These are phyloP conservation scores for Schizothecium vesticola DNA, from an alignment of 495 filamentous ascomycete species.

Conservation along the genomic window DNA sequence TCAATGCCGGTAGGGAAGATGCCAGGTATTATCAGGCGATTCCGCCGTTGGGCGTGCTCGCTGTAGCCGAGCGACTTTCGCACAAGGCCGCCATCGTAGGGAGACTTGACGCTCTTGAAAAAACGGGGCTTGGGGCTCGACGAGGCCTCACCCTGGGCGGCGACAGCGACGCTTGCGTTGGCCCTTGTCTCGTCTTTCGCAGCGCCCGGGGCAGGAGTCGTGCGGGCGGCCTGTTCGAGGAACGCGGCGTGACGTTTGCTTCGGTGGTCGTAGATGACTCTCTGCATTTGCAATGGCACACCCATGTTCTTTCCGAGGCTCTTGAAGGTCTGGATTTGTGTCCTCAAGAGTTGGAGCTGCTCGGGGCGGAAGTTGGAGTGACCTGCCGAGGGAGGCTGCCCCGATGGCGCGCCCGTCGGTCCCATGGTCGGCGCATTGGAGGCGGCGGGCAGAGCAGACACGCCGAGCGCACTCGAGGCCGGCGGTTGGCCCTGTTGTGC, in stretches of 20 bases:
- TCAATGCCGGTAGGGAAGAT: constrained; percentile 86
- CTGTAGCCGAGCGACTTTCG: constrained; percentile 63
- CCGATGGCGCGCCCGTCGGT: constrained; percentile 12
- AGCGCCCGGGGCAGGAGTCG: constrained; percentile 38
- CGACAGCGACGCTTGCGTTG: constrained; percentile 21
- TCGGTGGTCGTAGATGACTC: constrained; percentile 67
- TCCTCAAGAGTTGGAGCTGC: constrained; percentile 64
- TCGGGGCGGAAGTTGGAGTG: constrained; percentile 53
- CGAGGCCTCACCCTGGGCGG: constrained; percentile 27
- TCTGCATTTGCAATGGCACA: constrained; percentile 66
- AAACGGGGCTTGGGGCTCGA: constrained; percentile 29
- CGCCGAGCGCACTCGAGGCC: constrained; percentile 24
- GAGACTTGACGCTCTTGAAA: constrained; percentile 59
- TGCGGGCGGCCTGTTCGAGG: constrained; percentile 44
- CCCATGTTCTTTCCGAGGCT: constrained; percentile 72
- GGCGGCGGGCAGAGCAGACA: constrained; percentile 32
- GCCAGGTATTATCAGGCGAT: constrained; percentile 72
- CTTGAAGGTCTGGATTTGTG: constrained; percentile 80
- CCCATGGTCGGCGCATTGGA: constrained; percentile 39
- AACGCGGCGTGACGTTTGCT: constrained; percentile 57
- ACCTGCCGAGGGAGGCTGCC: constrained; percentile 13
- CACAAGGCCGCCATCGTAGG: constrained; percentile 51
- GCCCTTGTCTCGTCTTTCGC: constrained; percentile 48
- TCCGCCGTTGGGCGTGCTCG: constrained; percentile 66
- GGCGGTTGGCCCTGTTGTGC: constrained; percentile 28